Base-by-base conservation (phyloP, 129 eudicot genomes). In the Centrapalus pauciflorus region DNA sequence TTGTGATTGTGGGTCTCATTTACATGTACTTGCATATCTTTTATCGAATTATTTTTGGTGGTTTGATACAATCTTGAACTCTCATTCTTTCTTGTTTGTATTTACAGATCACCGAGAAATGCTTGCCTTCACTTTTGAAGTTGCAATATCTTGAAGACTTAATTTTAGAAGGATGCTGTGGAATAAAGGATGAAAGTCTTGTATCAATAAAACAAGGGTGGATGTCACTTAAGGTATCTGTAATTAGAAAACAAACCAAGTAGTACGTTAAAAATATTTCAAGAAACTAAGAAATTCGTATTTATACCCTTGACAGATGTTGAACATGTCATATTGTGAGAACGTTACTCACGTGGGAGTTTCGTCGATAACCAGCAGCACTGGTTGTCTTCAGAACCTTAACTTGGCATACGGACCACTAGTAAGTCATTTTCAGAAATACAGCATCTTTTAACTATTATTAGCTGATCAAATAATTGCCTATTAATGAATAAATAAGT, bases 131-230 rank as follows among this genome's bases (percentile, higher is more conserved):
- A 64, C 78, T 94, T 61, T 61, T 82, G 66, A 82, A 86, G 70
- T 60, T 94, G 66, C 82, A 84, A 70, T 62, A 74, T 78, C 95
- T 94, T 14, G 95, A 94, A 61, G 82, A 82, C 23, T 86, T 94
- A 82, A 77, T 77, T 64, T 61, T 94, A 41, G 97, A 94, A 80
- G 99, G 99, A 45, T 94, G 99, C 68, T 84, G 80, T 51, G 95
- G 93, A 34, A 84, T 94, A 50, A 86, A 84, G 72, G 90, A 86
- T 61, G 95, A 86, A 40, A 76, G 88, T 79, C 88, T 89, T 72
- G 62, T 75, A 56, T 67, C 80, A 33, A 76, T 89, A n/a, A 84
- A 77, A 61, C 93, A 78, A 71, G 94, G 90, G 34, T 86, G 90
- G 83, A 76, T 64, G 73, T 87, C 99, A 30, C 70, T 94, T 5